These are phyloP conservation scores for Hericium erinaceus DNA, from an alignment of 768 basidiomycete species.

Conservation along the genomic window DNA sequence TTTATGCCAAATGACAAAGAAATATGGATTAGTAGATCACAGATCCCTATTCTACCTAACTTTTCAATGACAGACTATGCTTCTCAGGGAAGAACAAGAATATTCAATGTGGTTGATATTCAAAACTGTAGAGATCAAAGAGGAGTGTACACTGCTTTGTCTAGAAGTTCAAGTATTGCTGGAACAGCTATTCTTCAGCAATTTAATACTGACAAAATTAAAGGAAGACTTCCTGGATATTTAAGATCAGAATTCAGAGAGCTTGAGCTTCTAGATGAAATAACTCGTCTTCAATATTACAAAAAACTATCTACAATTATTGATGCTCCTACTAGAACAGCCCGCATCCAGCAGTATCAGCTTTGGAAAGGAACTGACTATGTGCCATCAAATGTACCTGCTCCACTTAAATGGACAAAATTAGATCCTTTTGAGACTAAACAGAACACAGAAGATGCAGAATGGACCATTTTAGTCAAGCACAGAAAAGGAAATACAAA, in stretches of 20 bases:
- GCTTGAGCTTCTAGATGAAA: conserved; percentile 9
- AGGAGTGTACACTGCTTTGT: conserved; percentile 17
- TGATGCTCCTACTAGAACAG: background rate
- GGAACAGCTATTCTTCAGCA: conserved; percentile 13
- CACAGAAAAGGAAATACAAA: background rate
- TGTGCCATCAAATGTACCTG: conserved; percentile 1
- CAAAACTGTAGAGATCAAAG: conserved; percentile 7
- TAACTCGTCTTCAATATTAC: conserved; percentile 1
- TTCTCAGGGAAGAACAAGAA: conserved; percentile 16
- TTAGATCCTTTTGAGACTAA: background rate
- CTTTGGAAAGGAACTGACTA: background rate
- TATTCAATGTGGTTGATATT: conserved; percentile 12
- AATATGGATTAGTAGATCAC: conserved; percentile 2
- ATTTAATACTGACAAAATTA: conserved; percentile 6
- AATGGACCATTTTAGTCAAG: background rate
- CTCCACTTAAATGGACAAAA: background rate
- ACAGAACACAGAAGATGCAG: background rate
- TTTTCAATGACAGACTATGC: conserved; percentile 19
- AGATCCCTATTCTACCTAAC: conserved; percentile 13
- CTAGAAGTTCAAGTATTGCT: conserved; percentile 5
- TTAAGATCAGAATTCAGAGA: conserved; percentile 15
- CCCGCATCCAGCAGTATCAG: background rate
- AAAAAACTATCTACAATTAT: background rate
- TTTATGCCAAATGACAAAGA: conserved; percentile 2
- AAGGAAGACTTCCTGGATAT: conserved; percentile 5